These are phyloP conservation scores for Cucurbita maxima DNA, from an alignment of 306 rosid species.

Conservation along the genomic window DNA sequence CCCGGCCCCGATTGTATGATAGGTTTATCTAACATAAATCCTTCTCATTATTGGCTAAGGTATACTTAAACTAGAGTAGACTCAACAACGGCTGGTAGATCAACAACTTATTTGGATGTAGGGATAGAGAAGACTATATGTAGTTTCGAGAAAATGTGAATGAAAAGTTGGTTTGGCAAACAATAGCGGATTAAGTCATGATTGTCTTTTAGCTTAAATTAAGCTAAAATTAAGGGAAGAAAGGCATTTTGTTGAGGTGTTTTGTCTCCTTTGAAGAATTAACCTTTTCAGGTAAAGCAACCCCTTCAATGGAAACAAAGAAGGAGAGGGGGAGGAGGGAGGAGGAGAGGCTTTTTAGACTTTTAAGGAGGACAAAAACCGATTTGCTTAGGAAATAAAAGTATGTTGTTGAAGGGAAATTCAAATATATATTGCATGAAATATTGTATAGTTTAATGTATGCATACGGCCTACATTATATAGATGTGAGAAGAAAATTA, in stretches of 20 bases:
- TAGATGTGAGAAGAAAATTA: no score
- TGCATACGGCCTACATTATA: neutral
- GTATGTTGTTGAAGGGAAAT: neutral
- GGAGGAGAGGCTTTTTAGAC: neutral
- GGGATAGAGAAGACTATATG: neutral
- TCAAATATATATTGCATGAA: neutral
- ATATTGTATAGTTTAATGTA: neutral
- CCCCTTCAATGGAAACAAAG: neutral
- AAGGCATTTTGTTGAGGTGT: constrained; percentile 1
- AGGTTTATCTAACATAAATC: neutral
- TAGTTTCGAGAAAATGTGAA: neutral
- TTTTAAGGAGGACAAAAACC: neutral
- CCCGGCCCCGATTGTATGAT: neutral
- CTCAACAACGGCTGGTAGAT: neutral
- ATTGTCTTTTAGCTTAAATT: neutral
- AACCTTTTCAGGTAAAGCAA: neutral
- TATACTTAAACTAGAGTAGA: neutral
- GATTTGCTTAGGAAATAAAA: neutral
- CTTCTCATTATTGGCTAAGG: neutral
- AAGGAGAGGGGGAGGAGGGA: neutral
- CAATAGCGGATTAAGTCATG: neutral
- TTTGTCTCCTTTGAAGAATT: constrained; percentile 5
- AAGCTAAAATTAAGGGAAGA: neutral
- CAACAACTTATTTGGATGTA: neutral
- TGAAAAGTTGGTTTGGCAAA: neutral